A percentile compares a stretch with the other conserved stretches of the same genome.
phyloP scores from a whole-genome alignment of 108 stramenopile genomes.

The Cyclotella atomus region DNA sequence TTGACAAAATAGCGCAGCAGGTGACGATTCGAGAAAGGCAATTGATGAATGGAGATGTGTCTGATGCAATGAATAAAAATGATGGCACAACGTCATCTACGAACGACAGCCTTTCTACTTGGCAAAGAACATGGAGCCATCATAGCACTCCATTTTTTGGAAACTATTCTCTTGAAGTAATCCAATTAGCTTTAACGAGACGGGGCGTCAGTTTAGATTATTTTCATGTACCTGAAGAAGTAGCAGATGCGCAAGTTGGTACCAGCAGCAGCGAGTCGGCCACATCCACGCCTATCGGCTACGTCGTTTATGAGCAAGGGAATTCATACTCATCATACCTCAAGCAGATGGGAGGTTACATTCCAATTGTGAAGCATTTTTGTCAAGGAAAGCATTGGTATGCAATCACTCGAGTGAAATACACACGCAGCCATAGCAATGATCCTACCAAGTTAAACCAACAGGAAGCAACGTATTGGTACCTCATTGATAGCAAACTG shows the following conservation, averaged over 20 bases:
- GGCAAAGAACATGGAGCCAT: constrained; percentile 32
- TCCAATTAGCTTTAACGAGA: constrained; percentile 37
- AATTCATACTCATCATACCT: constrained; percentile 11
- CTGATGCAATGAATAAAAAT: not conserved
- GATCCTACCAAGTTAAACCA: not conserved
- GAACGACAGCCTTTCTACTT: constrained; percentile 13
- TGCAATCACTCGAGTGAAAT: constrained; percentile 46
- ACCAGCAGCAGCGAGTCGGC: not conserved
- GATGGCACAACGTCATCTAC: not conserved
- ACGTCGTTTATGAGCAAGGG: constrained; percentile 35
- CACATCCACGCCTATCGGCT: constrained; percentile 24
- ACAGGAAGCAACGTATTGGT: constrained; percentile 19
- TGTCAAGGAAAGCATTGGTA: constrained; percentile 50
- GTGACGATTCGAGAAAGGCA: constrained; percentile 27
- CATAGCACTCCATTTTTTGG: constrained; percentile 40
- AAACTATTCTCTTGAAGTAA: constrained; percentile 47
- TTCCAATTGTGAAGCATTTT: constrained; percentile 26
- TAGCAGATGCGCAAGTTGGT: not conserved
- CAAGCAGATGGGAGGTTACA: constrained; percentile 11
- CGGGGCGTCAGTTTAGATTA: constrained; percentile 41
- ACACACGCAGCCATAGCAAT: not conserved
- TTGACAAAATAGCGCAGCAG: constrained; percentile 42
- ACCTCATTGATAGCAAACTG: constrained; percentile 35
- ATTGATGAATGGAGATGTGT: constrained; percentile 25
- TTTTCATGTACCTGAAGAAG: constrained; percentile 18